Percentiles rank a stretch among this genome's conserved stretches.
Evolutionary conservation across 768 basidiomycete species (phyloP).

Genomic region (Candolleomyces eurysporus): DNA sequence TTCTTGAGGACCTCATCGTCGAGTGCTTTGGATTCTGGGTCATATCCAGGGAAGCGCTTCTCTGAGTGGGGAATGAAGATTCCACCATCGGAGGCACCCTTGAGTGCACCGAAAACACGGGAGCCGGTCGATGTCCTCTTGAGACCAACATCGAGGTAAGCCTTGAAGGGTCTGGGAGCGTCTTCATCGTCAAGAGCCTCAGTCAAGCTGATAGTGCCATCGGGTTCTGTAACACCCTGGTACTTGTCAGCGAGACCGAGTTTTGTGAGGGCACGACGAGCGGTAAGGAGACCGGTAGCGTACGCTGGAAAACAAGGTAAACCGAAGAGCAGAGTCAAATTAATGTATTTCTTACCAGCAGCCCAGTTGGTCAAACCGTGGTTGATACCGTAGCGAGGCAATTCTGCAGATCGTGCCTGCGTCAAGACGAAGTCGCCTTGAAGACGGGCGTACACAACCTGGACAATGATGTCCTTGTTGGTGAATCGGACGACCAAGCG

Average conservation of each 20-base stretch:
- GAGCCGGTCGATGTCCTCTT: conserved; percentile 97
- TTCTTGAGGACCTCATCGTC: conserved; percentile 95
- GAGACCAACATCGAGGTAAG: conserved; percentile 97
- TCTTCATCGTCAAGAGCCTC: conserved; percentile 88
- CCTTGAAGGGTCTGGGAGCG: conserved; percentile 98
- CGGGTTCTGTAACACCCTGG: conserved; percentile 88
- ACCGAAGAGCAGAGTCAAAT: not conserved
- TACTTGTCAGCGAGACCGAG: conserved; percentile 98
- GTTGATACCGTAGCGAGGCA: conserved; percentile 94
- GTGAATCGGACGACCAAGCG: conserved; percentile 99
- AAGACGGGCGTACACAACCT: conserved; percentile 95
- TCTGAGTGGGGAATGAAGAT: conserved; percentile 97
- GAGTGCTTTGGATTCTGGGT: conserved; percentile 87
- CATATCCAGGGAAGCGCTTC: conserved; percentile 97
- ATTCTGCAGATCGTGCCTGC: conserved; percentile 86
- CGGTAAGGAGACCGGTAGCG: conserved; percentile 92
- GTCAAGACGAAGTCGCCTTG: conserved; percentile 95
- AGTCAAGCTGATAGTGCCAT: conserved; percentile 81
- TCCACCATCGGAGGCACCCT: conserved; percentile 97
- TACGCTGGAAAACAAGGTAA: conserved; percentile 56
- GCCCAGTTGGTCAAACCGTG: conserved; percentile 99
- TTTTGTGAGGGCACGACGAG: conserved; percentile 92
- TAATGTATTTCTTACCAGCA: conserved; percentile 54
- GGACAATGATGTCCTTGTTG: conserved; percentile 93
- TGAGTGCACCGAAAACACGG: conserved; percentile 97